phyloP scores from a whole-genome alignment of 2,329 filamentous ascomycete genomes.

The Talaromyces sp. region DNA sequence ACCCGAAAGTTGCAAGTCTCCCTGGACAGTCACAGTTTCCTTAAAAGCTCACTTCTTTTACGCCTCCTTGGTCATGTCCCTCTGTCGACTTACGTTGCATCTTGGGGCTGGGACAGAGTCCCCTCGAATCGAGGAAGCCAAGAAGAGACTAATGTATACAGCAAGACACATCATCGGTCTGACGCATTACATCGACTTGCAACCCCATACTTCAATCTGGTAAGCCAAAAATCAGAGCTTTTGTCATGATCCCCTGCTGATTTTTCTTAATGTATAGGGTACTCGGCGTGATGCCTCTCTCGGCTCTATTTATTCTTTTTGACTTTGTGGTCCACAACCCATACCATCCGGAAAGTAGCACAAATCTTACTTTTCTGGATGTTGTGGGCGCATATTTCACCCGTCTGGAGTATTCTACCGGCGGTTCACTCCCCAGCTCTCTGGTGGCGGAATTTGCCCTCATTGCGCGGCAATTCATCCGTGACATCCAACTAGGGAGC shows the following conservation, averaged over 20 bases:
- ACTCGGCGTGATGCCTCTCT: slow-evolving; percentile 36
- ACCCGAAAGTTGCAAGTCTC: slow-evolving; percentile 17
- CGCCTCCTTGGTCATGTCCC: slow-evolving; percentile 30
- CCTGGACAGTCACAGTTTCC: slow-evolving; percentile 21
- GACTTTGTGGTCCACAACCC: slow-evolving; percentile 42
- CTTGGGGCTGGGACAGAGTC: slow-evolving; percentile 21
- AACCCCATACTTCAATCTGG: slow-evolving; percentile 34
- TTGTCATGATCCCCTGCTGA: not conserved
- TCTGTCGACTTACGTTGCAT: slow-evolving; percentile 30
- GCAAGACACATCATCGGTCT: slow-evolving; percentile 34
- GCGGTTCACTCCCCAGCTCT: slow-evolving; percentile 35
- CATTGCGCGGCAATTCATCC: slow-evolving; percentile 43
- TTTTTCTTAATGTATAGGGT: slow-evolving; percentile 19
- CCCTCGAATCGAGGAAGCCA: slow-evolving; percentile 20
- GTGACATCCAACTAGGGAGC: slow-evolving; percentile 16
- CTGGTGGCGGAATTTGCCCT: slow-evolving; percentile 41
- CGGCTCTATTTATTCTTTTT: slow-evolving; percentile 42
- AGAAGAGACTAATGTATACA: slow-evolving; percentile 28
- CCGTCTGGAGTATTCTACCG: slow-evolving; percentile 38
- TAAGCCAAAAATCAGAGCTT: slow-evolving; percentile 13
- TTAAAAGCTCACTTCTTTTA: slow-evolving; percentile 32
- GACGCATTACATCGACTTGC: slow-evolving; percentile 32
- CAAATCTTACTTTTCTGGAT: slow-evolving; percentile 41
- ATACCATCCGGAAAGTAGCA: slow-evolving; percentile 31
- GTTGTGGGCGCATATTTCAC: slow-evolving; percentile 45